Base-by-base conservation (phyloP, 1,284 basidiomycete species). In the Kwoniella shivajii region DNA sequence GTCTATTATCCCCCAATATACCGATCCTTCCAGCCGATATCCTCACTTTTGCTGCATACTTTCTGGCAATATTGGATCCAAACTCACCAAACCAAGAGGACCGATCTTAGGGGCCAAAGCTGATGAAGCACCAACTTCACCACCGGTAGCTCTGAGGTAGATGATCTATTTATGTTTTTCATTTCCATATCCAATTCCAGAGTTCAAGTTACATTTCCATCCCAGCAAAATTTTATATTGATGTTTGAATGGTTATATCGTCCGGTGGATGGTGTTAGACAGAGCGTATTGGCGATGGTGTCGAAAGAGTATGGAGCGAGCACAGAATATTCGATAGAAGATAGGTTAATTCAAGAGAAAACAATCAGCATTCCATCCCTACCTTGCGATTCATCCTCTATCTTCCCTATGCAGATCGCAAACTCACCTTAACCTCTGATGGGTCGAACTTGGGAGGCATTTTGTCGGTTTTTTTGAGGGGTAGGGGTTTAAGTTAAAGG, bases 41-140 rank as follows among this genome's bases (percentile, higher is more conserved):
- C n/a, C n/a, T n/a, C n/a, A n/a, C n/a, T n/a, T n/a, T n/a, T n/a
- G n/a, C n/a, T n/a, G n/a, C n/a, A n/a, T n/a, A n/a, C n/a, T n/a
- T n/a, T n/a, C n/a, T n/a, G n/a, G n/a, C n/a, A n/a, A n/a, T n/a
- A n/a, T n/a, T n/a, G n/a, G n/a, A 27, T 43, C n/a, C 16, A 46
- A 11, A 83, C 92, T 78, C 79, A 98, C 95, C 75, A 99, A 84
- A 92, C 95, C 95, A 73, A 99, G 88, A 82, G 96, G 96, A 87
- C 96, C 96, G 79, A 99, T 98, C 87, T 99, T 99, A 69, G 96
- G 96, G 61, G 96, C 96, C 70, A 99, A 86, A 61, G 96, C 94
- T 63, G 95, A 95, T 9, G 96, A 97, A 67, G 96, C 92, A 85
- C 94, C 96, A 77, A 99, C 92, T 84, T 99, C 96, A 87, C 96